Conservation (phyloP, 2,329 filamentous ascomycete species). For the Penicillium sp. region DNA sequence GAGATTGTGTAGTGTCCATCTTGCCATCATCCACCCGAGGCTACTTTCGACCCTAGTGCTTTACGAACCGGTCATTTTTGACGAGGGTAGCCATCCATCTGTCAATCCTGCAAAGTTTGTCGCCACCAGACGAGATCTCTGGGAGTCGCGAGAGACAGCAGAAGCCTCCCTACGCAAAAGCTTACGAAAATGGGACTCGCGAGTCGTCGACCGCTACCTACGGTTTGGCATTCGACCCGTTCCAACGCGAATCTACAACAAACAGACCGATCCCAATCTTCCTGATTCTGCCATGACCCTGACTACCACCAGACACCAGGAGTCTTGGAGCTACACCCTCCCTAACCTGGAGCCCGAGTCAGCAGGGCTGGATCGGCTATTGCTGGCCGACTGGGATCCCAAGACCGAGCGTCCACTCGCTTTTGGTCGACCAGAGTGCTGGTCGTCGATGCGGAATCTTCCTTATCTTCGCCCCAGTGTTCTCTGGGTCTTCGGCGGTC, state of each 20-base stretch:
- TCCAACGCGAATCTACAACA: conserved; percentile 18
- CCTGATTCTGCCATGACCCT: conserved; percentile 17
- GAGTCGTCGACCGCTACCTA: conserved; percentile 10
- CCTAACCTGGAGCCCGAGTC: conserved; percentile 17
- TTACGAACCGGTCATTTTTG: conserved; percentile 59
- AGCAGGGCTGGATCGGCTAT: conserved; percentile 9
- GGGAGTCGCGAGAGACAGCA: conserved; percentile 10
- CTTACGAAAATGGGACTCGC: conserved; percentile 15
- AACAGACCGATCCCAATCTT: conserved; percentile 2
- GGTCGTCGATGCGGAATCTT: conserved; percentile 16
- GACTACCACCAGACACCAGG: conserved; percentile 22
- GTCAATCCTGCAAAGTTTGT: conserved; percentile 10
- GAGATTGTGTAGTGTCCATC: conserved; percentile 51
- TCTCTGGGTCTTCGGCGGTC: conserved; percentile 23
- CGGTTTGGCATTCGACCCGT: conserved; percentile 11
- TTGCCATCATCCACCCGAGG: conserved; percentile 72
- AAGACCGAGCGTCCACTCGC: conserved; percentile 11
- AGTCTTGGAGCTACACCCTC: conserved; percentile 6
- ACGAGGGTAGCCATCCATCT: not conserved
- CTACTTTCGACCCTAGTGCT: conserved; percentile 71
- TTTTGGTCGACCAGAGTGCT: conserved; percentile 20
- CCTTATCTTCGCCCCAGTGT: conserved; percentile 27
- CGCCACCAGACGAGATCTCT: conserved; percentile 10
- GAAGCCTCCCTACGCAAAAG: conserved; percentile 3
- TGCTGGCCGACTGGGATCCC: conserved; percentile 19